Percentiles rank a stretch among this genome's conserved stretches.
phyloP scores from a whole-genome alignment of 2,329 filamentous ascomycete genomes.

The Xylaria sp. region DNA sequence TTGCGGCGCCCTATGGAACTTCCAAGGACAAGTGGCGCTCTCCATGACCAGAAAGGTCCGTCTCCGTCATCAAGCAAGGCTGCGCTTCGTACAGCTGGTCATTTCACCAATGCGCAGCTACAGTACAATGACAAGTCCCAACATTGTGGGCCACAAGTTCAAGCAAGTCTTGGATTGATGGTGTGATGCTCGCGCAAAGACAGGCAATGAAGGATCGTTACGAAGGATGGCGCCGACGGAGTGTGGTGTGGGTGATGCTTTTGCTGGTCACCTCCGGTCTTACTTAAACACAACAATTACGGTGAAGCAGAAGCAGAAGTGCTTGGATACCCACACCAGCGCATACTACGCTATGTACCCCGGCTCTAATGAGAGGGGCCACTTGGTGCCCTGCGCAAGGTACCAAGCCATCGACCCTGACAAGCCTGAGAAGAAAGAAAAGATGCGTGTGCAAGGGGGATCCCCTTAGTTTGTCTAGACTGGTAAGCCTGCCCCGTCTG shows the following conservation, averaged over 20 bases:
- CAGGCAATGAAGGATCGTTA: not conserved
- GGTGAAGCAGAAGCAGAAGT: slow-evolving; percentile 27
- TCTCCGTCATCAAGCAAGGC: not conserved
- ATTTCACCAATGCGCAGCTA: not conserved
- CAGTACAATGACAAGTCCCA: not conserved
- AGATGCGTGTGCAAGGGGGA: slow-evolving; percentile 26
- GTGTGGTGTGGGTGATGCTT: slow-evolving; percentile 18
- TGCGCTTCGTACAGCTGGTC: not conserved
- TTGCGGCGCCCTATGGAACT: slow-evolving; percentile 1
- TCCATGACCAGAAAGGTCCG: slow-evolving; percentile 16
- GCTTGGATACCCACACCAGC: slow-evolving; percentile 12
- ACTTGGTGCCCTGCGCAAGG: slow-evolving; percentile 13
- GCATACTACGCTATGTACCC: slow-evolving; percentile 14
- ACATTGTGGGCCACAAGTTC: not conserved
- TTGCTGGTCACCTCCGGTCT: slow-evolving; percentile 3
- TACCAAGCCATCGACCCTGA: slow-evolving; percentile 5
- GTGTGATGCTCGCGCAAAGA: not conserved
- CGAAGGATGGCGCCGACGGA: not conserved
- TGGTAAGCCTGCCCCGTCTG: slow-evolving; percentile 29
- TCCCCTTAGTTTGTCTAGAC: slow-evolving; percentile 27
- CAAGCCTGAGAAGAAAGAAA: slow-evolving; percentile 4
- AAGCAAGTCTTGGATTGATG: not conserved
- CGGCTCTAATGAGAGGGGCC: slow-evolving; percentile 21
- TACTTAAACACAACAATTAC: slow-evolving; percentile 15
- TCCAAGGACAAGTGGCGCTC: slow-evolving; percentile 10